phyloP scores from a whole-genome alignment of 306 rosid species.

The Dryas drummondii region DNA sequence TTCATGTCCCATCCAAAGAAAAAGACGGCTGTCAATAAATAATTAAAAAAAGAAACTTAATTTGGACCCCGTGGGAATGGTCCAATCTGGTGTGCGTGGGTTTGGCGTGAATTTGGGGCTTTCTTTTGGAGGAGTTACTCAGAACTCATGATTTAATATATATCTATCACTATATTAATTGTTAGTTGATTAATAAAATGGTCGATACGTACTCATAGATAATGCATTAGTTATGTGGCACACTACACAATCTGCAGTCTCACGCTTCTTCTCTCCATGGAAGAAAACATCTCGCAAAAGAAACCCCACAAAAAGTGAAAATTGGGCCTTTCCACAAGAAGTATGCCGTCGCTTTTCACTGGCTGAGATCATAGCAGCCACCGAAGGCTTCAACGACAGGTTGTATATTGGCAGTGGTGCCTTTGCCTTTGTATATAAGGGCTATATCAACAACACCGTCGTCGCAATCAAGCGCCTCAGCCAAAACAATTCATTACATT shows the following conservation, averaged over 20 bases:
- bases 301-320: neutral
- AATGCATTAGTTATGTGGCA: too few relatives aligned
- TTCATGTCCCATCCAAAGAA: too few relatives aligned
- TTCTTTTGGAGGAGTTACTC: too few relatives aligned
- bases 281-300: neutral
- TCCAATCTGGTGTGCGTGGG: too few relatives aligned
- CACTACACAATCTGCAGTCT: neutral
- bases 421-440: slow-evolving; percentile 1
- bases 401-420: slow-evolving; percentile 6
- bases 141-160: too few relatives aligned
- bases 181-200: too few relatives aligned
- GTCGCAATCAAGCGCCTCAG: slow-evolving; percentile 16
- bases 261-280: neutral
- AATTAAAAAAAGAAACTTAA: too few relatives aligned
- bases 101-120: too few relatives aligned
- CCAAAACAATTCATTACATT: too few relatives aligned
- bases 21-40: neutral
- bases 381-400: neutral
- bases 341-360: slow-evolving; percentile 8
- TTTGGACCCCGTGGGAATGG: too few relatives aligned
- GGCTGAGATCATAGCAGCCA: slow-evolving; percentile 17
- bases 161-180: too few relatives aligned
- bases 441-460: neutral
- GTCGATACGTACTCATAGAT: too few relatives aligned
- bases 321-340: neutral